Evolutionary conservation across 129 eudicot genomes (phyloP).

Genomic region (Flaveria brownii): DNA sequence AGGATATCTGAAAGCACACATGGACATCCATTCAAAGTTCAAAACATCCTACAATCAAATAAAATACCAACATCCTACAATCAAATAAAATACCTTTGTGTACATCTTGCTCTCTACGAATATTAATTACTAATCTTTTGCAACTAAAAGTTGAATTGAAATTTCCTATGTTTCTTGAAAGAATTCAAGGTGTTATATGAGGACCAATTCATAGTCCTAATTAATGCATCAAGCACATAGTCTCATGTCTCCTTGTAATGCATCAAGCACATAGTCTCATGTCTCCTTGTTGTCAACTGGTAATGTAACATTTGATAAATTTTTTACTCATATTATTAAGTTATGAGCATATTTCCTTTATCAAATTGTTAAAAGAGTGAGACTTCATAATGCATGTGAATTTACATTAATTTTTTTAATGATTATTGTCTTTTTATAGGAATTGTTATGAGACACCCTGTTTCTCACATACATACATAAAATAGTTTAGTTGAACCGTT

Average conservation of each 20-base stretch:
- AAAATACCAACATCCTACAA: background rate
- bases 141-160: background rate
- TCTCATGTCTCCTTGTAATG: too few species aligned
- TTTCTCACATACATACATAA: conserved; percentile 1
- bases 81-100: background rate
- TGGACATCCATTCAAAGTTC: too few species aligned
- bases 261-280: background rate
- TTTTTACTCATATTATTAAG: too few species aligned
- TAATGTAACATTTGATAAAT: conserved; percentile 1
- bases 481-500: background rate
- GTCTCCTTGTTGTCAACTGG: background rate
- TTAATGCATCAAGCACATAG: too few species aligned
- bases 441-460: background rate
- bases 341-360: background rate
- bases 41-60: background rate
- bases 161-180: background rate
- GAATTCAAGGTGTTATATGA: conserved; percentile 12
- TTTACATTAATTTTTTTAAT: background rate
- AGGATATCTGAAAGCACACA: too few species aligned
- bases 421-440: background rate
- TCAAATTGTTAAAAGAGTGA: background rate
- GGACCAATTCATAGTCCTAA: background rate
- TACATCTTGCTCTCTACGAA: background rate
- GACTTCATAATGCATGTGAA: conserved; percentile 6
- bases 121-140: background rate